phyloP scores from a whole-genome alignment of 2,329 filamentous ascomycete genomes.

The Beauveria bassiana region DNA sequence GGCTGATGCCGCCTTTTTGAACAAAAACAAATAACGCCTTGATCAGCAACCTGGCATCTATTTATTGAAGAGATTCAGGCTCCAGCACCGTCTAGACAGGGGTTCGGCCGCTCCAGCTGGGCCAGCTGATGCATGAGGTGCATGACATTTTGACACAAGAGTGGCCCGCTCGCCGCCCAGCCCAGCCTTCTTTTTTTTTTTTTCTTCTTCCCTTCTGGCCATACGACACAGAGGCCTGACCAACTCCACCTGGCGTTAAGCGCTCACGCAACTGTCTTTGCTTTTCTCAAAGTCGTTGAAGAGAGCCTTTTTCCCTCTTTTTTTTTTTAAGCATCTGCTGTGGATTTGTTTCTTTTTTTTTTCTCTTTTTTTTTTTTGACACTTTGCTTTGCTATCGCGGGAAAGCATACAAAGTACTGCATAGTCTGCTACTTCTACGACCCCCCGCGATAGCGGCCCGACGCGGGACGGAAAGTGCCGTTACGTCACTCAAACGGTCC shows the following conservation, averaged over 20 bases:
- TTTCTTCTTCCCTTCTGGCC: background rate
- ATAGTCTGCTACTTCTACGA: background rate
- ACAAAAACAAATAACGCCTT: no score
- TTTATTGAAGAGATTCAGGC: background rate
- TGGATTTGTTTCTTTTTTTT: background rate
- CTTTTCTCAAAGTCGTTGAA: background rate
- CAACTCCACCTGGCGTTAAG: background rate
- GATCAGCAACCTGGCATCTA: no score
- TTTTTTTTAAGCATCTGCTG: background rate
- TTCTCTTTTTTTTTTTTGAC: no score
- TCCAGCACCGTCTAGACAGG: background rate
- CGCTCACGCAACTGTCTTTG: background rate
- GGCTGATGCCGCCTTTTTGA: no score
- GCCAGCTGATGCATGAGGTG: constrained; percentile 7
- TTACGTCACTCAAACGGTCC: background rate
- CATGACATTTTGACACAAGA: background rate
- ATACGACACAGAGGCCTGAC: background rate
- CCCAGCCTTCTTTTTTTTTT: constrained; percentile 1
- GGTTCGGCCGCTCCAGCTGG: background rate
- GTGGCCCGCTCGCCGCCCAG: background rate
- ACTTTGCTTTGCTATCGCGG: background rate
- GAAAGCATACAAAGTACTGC: background rate
- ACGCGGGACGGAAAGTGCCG: constrained; percentile 1
- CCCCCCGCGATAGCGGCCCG: constrained; percentile 8
- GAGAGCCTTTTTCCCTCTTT: background rate